These are phyloP conservation scores for Sporothrix pallida DNA, from an alignment of 2,329 filamentous ascomycete species.

Conservation along the genomic window DNA sequence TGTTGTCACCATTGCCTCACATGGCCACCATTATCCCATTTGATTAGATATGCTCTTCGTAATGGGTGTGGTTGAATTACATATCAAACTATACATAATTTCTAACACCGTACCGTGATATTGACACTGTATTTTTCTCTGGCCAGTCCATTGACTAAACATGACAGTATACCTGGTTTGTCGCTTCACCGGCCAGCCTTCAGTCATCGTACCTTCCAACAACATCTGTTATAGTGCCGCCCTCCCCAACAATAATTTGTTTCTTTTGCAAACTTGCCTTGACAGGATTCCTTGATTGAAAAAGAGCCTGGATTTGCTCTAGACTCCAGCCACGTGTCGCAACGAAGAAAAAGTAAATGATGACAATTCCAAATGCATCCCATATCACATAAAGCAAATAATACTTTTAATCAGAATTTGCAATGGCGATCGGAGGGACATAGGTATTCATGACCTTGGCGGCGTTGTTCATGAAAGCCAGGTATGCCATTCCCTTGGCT, in stretches of 20 bases:
- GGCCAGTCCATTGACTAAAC: no score
- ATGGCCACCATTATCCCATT: conserved; percentile 21
- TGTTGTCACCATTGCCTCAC: conserved; percentile 14
- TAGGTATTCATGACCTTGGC: conserved; percentile 32
- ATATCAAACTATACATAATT: no score
- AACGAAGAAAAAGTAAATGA: conserved; percentile 34
- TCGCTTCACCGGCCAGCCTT: background rate
- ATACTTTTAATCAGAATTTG: conserved; percentile 29
- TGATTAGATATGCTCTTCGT: background rate
- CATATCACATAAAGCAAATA: conserved; percentile 34
- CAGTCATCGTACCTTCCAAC: background rate
- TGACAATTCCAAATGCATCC: conserved; percentile 29
- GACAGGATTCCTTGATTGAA: conserved; percentile 27
- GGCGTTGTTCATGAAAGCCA: conserved; percentile 30
- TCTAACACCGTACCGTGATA: no score
- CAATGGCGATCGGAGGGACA: conserved; percentile 30
- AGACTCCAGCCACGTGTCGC: conserved; percentile 33
- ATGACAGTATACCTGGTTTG: no score
- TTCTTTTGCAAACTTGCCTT: conserved; percentile 29
- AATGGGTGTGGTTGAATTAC: background rate
- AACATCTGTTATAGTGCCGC: conserved; percentile 16
- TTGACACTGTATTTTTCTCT: no score
- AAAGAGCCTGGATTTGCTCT: conserved; percentile 31
- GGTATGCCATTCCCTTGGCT: conserved; percentile 31
- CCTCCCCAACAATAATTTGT: conserved; percentile 12